These are phyloP conservation scores for Myxozyma nipponensis DNA, from an alignment of 805 yeast genomes.

Conservation along the genomic window DNA sequence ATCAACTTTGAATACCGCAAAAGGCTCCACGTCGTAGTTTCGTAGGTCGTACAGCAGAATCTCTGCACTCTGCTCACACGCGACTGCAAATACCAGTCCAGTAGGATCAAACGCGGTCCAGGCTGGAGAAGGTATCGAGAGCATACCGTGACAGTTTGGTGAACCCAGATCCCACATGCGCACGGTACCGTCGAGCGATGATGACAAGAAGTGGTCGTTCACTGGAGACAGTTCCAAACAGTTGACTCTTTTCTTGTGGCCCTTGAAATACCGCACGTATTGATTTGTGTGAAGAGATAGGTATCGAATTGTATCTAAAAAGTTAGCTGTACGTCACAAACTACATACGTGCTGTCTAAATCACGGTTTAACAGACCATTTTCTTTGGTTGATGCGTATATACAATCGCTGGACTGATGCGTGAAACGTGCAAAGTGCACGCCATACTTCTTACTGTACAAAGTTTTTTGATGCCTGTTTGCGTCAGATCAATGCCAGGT, in stretches of 20 bases:
- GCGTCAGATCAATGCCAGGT: not conserved
- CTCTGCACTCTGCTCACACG: conserved; percentile 42
- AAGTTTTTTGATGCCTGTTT: conserved; percentile 46
- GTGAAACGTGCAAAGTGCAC: conserved; percentile 83
- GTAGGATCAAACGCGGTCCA: conserved; percentile 76
- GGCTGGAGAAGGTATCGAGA: conserved; percentile 53
- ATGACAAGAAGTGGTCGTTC: conserved; percentile 58
- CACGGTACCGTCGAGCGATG: conserved; percentile 74
- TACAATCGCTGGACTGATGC: conserved; percentile 63
- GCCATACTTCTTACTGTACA: conserved; percentile 87
- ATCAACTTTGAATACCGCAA: conserved; percentile 44
- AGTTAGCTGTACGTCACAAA: conserved; percentile 1
- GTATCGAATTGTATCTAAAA: conserved; percentile 52
- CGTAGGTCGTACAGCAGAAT: conserved; percentile 61
- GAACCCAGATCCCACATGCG: conserved; percentile 83
- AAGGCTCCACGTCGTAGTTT: conserved; percentile 57
- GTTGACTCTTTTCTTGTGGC: conserved; percentile 76
- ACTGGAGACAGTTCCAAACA: conserved; percentile 70
- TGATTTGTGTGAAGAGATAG: conserved; percentile 72
- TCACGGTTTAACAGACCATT: conserved; percentile 49
- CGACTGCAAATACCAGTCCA: conserved; percentile 76
- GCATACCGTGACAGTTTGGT: conserved; percentile 58
- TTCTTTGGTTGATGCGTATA: conserved; percentile 79
- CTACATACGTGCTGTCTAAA: not conserved
- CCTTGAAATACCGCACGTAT: conserved; percentile 79